phyloP scores from a whole-genome alignment of 1,284 basidiomycete genomes.

The Moesziomyces sp. region DNA sequence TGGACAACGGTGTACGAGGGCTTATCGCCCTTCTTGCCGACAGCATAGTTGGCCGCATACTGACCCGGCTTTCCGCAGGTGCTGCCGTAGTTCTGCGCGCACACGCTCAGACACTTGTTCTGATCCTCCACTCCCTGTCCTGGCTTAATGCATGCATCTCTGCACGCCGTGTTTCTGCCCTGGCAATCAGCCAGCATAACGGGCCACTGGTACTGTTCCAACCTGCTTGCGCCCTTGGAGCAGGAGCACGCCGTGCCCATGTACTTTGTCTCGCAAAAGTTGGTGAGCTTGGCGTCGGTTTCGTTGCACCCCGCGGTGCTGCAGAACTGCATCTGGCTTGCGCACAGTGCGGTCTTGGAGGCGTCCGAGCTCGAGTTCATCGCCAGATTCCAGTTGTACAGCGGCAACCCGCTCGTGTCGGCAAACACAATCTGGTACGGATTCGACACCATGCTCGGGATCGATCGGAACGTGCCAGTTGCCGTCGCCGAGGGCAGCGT shows the following conservation, averaged over 20 bases:
- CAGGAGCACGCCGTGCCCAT: conserved; percentile 60
- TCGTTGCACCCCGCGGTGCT: conserved; percentile 55
- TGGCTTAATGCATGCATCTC: conserved; percentile 51
- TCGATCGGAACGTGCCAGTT: conserved; percentile 31
- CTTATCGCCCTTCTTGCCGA: conserved; percentile 47
- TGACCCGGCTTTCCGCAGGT: conserved; percentile 60
- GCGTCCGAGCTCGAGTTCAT: conserved; percentile 20
- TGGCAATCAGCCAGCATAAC: conserved; percentile 62
- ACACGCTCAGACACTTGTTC: conserved; percentile 47
- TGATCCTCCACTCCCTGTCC: conserved; percentile 44
- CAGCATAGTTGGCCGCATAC: conserved; percentile 61
- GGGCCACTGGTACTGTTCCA: conserved; percentile 65
- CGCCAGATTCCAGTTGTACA: conserved; percentile 42
- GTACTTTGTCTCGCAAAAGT: conserved; percentile 62
- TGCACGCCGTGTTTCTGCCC: conserved; percentile 53
- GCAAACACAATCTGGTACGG: conserved; percentile 50
- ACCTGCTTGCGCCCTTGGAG: conserved; percentile 46
- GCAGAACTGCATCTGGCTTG: conserved; percentile 59
- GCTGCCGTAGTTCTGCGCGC: conserved; percentile 48
- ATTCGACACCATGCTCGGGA: conserved; percentile 31
- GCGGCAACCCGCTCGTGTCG: conserved; percentile 38
- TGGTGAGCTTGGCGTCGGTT: conserved; percentile 41
- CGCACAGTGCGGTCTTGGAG: conserved; percentile 48
- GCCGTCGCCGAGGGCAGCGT: conserved; percentile 49
- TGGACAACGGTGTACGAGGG: conserved; percentile 55